A percentile compares a stretch with the other conserved stretches of the same genome.
Conservation (phyloP, 2,329 filamentous ascomycete species). For the Pestalotiopsis sp. region DNA sequence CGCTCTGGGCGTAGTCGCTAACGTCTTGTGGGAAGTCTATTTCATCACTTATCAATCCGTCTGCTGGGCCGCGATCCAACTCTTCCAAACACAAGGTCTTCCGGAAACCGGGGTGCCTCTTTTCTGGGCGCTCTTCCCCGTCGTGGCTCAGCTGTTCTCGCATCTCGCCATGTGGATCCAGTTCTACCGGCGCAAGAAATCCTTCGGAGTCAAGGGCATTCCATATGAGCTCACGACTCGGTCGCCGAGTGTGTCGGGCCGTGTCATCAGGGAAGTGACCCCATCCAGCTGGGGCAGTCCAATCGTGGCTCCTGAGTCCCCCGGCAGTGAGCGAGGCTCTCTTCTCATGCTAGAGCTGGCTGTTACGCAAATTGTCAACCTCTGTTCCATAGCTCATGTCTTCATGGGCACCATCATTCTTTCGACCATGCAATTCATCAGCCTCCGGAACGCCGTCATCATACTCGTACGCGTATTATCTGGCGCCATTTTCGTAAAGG, state of each 20-base stretch:
- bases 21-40: background rate
- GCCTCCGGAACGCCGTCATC: background rate
- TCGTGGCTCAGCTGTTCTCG: background rate
- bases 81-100: background rate
- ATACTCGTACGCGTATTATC: background rate
- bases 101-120: slow-evolving; percentile 1
- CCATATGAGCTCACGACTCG: background rate
- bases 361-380: background rate
- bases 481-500: background rate
- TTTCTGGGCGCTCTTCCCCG: background rate
- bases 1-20: background rate
- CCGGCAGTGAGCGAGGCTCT: background rate
- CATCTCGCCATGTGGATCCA: background rate
- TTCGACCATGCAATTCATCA: slow-evolving; percentile 3
- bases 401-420: slow-evolving; percentile 5
- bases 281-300: background rate
- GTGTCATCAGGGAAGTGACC: background rate
- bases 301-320: background rate
- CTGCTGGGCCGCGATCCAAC: slow-evolving; percentile 2
- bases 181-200: background rate
- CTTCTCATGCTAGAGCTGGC: background rate
- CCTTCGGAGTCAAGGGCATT: background rate
- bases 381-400: slow-evolving; percentile 3
- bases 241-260: background rate
- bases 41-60: background rate